Base-by-base conservation (phyloP, 116 monocot genomes). In the Zostera marina region DNA sequence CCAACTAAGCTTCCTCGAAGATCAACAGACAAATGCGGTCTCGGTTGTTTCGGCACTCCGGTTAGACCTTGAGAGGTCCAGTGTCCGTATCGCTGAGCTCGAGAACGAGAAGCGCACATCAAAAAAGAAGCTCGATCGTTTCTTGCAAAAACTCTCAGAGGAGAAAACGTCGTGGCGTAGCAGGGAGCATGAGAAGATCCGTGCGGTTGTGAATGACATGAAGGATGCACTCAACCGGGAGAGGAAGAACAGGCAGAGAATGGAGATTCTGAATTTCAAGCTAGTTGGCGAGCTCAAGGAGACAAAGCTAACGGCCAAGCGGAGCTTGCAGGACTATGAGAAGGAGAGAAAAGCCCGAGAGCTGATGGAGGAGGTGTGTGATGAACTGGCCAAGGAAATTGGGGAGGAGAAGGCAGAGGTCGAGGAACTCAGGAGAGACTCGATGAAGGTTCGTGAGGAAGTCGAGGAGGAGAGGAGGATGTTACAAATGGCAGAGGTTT, bases 401-500 rank as follows among this genome's bases (percentile, higher is more conserved):
- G 85, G 72, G 15, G 85, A 89, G 24, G 85, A 96, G 62, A 89
- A 83, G 44, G 82, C 79, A 1, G 72, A 78, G 61, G 76, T 82
- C 5, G 96, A 85, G 64, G 73, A 65, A 19, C 5, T 96, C 42
- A 89, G 74, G 69, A 68, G 46, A 19, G 89, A 96, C 39, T 77
- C 82, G 3, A 62, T 69, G 61, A 80, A 63, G 63, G 75, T 78
- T 4, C 56, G 76, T 13, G 89, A 96, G 42, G 85, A 89, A 63
- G 64, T 89, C 0, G 89, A 85, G 11, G 96, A 83, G 68, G 96
- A 96, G 76, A 79, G 82, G 59, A 78, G 69, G 68, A 89, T 96
- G 96, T 63, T 96, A 52, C 89, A 89, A 63, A 80, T 89, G 96
- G 89, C 89, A 9, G 89, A 89, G 71, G 96, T 85, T 13, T 96